phyloP scores from a whole-genome alignment of 1,139 yeast species.

The Geotrichum siamense region DNA sequence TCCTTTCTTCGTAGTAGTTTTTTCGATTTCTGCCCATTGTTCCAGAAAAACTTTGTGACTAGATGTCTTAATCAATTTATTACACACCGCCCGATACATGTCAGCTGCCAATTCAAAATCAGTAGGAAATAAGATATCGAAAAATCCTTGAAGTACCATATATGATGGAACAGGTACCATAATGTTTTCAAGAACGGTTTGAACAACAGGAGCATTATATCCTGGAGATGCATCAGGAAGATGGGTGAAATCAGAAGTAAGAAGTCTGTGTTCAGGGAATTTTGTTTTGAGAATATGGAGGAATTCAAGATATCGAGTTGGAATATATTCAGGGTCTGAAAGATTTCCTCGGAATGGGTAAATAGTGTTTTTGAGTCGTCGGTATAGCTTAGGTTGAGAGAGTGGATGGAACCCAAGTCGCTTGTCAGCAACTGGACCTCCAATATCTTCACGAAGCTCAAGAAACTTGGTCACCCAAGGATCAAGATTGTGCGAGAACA shows the following conservation, averaged over 20 bases:
- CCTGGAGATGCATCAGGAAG: constrained; percentile 57
- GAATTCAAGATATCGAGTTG: constrained; percentile 64
- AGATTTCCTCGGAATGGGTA: constrained; percentile 62
- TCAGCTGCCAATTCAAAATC: constrained; percentile 60
- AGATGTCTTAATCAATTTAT: constrained; percentile 49
- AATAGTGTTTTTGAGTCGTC: constrained; percentile 36
- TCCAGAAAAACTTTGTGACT: constrained; percentile 59
- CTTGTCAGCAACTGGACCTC: constrained; percentile 33
- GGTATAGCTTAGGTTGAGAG: constrained; percentile 31
- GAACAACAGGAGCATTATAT: constrained; percentile 75
- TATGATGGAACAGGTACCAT: constrained; percentile 68
- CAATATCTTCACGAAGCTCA: constrained; percentile 44
- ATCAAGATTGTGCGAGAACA: constrained; percentile 63
- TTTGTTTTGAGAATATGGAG: constrained; percentile 54
- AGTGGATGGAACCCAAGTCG: constrained; percentile 37
- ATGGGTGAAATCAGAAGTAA: constrained; percentile 66
- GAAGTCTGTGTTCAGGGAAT: constrained; percentile 69
- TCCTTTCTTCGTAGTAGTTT: constrained; percentile 65
- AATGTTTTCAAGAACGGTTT: constrained; percentile 59
- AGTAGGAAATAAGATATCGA: constrained; percentile 84
- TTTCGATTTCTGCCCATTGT: constrained; percentile 64
- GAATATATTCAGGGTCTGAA: constrained; percentile 72
- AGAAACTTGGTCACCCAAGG: constrained; percentile 51
- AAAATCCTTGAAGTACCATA: constrained; percentile 77
- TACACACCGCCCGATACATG: constrained; percentile 58